A percentile compares a stretch with the other conserved stretches of the same genome.
phyloP scores from a whole-genome alignment of 805 yeast genomes.

The Yarrowia sp. region DNA sequence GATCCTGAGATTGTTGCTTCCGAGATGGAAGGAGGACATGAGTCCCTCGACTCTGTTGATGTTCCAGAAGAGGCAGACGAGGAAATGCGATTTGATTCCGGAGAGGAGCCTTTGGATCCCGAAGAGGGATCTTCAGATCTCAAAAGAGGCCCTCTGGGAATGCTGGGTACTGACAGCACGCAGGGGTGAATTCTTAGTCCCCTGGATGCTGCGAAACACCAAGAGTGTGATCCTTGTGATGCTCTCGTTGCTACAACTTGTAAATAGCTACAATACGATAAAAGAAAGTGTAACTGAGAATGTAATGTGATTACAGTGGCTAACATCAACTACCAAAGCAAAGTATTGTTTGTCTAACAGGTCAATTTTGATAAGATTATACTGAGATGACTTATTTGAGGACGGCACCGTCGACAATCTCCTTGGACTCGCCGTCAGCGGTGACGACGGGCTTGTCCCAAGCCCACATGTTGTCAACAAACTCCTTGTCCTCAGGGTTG shows the following conservation, averaged over 20 bases:
- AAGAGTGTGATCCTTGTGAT: background rate
- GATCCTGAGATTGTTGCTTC: background rate
- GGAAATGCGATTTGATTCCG: no score
- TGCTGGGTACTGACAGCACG: background rate
- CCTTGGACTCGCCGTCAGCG: constrained; percentile 74
- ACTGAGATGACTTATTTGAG: constrained; percentile 66
- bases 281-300: background rate
- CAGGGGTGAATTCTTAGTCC: background rate
- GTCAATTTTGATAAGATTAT: constrained; percentile 9
- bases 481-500: constrained; percentile 76
- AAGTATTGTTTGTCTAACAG: background rate
- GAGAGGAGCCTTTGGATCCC: background rate
- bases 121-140: background rate
- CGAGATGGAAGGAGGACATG: background rate
- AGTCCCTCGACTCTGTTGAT: background rate
- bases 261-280: background rate
- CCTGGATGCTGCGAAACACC: background rate
- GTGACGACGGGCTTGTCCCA: constrained; percentile 89
- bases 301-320: background rate
- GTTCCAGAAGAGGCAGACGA: background rate
- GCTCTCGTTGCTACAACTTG: background rate
- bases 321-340: no score
- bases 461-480: constrained; percentile 91
- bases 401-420: constrained; percentile 97
- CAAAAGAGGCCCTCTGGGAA: background rate